phyloP scores from a whole-genome alignment of 331 rosid species.

The Rosa hybrid region DNA sequence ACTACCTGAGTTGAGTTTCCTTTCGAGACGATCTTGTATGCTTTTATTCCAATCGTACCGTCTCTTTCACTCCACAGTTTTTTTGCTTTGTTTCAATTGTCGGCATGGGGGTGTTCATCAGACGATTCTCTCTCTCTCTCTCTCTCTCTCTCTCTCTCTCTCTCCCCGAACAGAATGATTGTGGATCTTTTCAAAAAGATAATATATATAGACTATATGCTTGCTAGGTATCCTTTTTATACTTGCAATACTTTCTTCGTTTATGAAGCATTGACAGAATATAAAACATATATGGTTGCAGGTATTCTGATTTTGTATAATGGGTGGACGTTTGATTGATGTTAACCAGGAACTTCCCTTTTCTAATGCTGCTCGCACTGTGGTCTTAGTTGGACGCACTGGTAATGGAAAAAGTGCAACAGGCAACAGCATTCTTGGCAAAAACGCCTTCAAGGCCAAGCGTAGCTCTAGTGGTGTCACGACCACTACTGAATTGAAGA shows the following conservation, averaged over 20 bases:
- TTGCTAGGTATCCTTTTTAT: no score
- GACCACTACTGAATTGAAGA: conserved; percentile 61
- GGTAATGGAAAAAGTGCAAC: conserved; percentile 98
- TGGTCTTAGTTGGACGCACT: conserved; percentile 84
- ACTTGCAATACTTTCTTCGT: neutral
- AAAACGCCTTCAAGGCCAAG: conserved; percentile 64
- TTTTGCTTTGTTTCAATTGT: no score
- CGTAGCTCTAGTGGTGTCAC: conserved; percentile 69
- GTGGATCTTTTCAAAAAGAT: no score
- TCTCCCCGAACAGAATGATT: no score
- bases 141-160: no score
- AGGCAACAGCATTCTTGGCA: conserved; percentile 78
- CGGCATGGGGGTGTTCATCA: no score
- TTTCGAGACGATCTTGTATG: no score
- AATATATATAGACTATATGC: no score
- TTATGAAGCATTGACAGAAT: neutral
- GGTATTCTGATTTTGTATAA: conserved; percentile 26
- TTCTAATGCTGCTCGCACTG: conserved; percentile 48
- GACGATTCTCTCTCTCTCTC: no score
- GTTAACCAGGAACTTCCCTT: conserved; percentile 83
- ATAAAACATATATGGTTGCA: neutral
- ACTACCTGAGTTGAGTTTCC: no score
- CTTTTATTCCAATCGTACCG: no score
- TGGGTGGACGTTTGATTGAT: conserved; percentile 73
- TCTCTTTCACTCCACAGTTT: no score